Evolutionary conservation across 2,329 filamentous ascomycete species (phyloP), one percentile per base, ranked within the genome.

Genomic region (Aureobasidium uvarum): DNA sequence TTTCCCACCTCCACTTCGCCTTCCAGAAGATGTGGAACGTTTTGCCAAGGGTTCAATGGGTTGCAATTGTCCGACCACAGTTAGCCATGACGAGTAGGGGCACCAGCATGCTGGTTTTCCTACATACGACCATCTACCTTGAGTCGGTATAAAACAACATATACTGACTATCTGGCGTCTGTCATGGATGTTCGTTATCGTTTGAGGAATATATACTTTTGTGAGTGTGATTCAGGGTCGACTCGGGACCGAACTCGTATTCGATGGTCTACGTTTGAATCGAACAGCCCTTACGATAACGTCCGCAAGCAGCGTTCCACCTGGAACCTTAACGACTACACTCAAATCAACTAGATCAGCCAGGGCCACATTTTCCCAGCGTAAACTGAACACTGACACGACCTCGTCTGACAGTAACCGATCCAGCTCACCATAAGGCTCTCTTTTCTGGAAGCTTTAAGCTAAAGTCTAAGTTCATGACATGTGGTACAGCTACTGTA

Each of bases 371-470:
- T 36, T 20, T 2, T 18, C 10, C 10, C 3, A 14, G 10, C n/a
- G 14, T 14, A n/a, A 23, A n/a, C 25, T 13, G 23, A 45, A 31
- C 25, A 31, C 54, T 58, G 54, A 58, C 54, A 58, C 54, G 54
- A 45, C 16, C 8, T 45, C 16, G 20, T 7, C 54, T 58, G 54
- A 58, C 54, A 58, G 7, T 25, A 36, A 3, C 4, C 10, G 33
- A 31, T 45, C 3, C 10, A 20, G 25, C 20, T 28, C 54, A 36
- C 11, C 33, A 13, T 45, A 43, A 25, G 20, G 52, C 52, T 41
- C 14, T 16, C 36, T 18, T 13, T 45, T 58, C 39, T 58, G 39
- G 39, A 58, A 58, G 54, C 54, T 58, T 33, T 13, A 43, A 45
- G 14, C 23, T 23, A 45, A 58, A 58, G 39, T 28, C 25, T 14